These are phyloP conservation scores for Syzygium oleosum DNA, from an alignment of 345 rosid species.

Conservation along the genomic window DNA sequence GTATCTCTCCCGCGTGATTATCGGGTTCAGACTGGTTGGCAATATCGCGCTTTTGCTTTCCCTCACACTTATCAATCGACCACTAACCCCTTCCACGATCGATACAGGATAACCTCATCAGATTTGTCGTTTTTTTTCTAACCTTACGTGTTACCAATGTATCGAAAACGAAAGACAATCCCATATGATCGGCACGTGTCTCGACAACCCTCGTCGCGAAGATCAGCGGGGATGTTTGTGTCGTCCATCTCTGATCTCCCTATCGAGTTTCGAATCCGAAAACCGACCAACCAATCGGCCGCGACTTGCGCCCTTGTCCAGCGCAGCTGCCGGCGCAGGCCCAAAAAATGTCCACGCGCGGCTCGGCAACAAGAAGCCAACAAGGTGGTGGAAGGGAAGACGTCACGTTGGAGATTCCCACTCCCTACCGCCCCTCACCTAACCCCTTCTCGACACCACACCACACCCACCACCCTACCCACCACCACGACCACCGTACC, in stretches of 20 bases:
- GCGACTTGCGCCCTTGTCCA: not conserved
- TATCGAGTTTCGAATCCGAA: not conserved
- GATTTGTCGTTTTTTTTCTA: no score
- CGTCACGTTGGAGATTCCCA: not conserved
- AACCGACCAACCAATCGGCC: not conserved
- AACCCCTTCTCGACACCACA: not conserved
- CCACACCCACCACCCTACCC: not conserved
- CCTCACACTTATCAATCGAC: no score
- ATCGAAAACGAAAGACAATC: not conserved
- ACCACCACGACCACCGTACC: not conserved
- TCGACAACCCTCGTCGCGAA: no score
- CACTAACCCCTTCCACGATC: no score
- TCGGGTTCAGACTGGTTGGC: no score
- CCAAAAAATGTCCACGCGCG: not conserved
- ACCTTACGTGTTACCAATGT: no score
- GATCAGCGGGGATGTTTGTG: no score
- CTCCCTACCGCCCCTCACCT: not conserved
- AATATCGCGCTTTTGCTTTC: no score
- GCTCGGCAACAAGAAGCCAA: not conserved
- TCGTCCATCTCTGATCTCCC: no score
- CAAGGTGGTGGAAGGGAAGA: not conserved
- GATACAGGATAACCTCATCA: no score
- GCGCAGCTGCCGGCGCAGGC: no score
- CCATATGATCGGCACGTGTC: not conserved
- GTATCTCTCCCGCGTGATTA: no score